Base-by-base conservation (phyloP, 768 basidiomycete species). In the Mrakia frigida region DNA sequence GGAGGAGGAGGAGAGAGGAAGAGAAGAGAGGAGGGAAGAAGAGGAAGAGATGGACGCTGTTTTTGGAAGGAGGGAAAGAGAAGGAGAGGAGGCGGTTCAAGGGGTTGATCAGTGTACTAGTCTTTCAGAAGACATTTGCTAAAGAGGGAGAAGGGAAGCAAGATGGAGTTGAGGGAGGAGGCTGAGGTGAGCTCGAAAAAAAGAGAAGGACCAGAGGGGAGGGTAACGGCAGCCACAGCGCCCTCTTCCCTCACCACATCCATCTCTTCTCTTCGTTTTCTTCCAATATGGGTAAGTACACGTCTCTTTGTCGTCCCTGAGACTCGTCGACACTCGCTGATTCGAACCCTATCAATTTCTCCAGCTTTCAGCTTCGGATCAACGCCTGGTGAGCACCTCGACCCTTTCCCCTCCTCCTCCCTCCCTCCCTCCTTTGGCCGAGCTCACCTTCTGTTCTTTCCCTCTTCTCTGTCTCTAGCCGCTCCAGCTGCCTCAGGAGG, bases 291-390 rank as follows among this genome's bases (percentile, higher is more conserved):
- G 59, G 72, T 73, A 0, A 59, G 72, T 50, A 5, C 35, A 28
- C 23, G 23, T 41, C 14, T n/a, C n/a, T 6, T 31, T 0, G 23
- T 10, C 3, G 60, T 63, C 21, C 3, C 4, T 6, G 60, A 28
- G 1, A 28, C n/a, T 11, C 56, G 7, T 56, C 16, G 1, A n/a
- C 28, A 6, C 21, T n/a, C 6, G n/a, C 35, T 33, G 14, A 59
- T 9, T 39, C 35, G 28, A 21, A 39, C 10, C 18, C 6, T 72
- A 16, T 33, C 37, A 2, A 9, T 14, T 50, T 50, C 46, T 33
- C 13, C 73, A 74, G 73, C 73, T 18, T 74, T 74, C 73, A 61
- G 59, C 59, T 74, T 74, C 31, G 73, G 73, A 56, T 46, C 65
- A 14, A 68, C 65, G 35, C 65, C 65, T 25, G 65, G 65, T 68